A percentile compares a stretch with the other conserved stretches of the same genome.
Evolutionary conservation across 2,329 filamentous ascomycete species (phyloP).

Genomic region (Talaromyces amestolkiae): DNA sequence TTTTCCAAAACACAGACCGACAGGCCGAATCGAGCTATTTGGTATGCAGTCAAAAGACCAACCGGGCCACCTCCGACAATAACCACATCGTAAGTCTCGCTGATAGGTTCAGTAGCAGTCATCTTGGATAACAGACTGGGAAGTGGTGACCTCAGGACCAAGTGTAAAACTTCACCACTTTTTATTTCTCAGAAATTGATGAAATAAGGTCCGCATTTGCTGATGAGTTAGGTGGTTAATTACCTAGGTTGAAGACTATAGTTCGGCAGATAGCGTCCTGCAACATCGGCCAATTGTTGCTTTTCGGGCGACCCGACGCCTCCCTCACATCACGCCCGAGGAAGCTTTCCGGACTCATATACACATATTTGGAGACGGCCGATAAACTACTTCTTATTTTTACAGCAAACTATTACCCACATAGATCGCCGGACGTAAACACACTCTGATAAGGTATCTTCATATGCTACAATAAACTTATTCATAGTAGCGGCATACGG

Average conservation of each 20-base stretch:
- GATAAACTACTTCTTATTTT: neutral
- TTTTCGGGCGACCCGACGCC: neutral
- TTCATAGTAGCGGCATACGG: neutral
- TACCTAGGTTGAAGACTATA: neutral
- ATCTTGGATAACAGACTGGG: neutral
- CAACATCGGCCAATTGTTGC: neutral
- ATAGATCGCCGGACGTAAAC: neutral
- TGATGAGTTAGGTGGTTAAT: neutral
- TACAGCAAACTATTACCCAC: neutral
- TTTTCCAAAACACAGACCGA: conserved; percentile 48
- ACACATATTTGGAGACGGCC: neutral
- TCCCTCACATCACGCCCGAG: neutral
- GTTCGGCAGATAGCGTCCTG: neutral
- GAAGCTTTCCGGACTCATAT: neutral
- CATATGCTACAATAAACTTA: neutral
- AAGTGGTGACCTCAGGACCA: neutral
- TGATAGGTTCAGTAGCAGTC: neutral
- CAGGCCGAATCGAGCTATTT: conserved; percentile 49
- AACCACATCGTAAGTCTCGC: conserved; percentile 31
- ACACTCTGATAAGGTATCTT: neutral
- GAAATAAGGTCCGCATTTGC: neutral
- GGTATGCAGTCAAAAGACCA: conserved; percentile 43
- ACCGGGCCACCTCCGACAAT: conserved; percentile 49
- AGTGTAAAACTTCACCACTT: neutral
- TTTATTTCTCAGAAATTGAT: neutral